Conservation (phyloP, 73 alveolate genomes). For the Tetrahymena borealis region DNA sequence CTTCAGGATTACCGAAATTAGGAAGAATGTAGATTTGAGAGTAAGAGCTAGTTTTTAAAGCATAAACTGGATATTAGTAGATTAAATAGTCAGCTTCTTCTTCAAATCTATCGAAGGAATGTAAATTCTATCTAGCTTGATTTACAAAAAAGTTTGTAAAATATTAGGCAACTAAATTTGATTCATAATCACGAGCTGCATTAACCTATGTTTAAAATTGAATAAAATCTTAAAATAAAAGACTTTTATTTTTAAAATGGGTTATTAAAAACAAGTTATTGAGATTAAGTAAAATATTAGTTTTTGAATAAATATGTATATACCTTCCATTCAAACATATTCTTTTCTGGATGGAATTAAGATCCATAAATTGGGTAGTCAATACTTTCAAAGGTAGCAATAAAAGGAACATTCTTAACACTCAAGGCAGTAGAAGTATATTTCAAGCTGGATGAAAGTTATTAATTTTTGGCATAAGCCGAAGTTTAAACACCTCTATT, state of each 20-base stretch:
- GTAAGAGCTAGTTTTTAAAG: not conserved
- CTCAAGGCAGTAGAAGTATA: not conserved
- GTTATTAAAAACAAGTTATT: too few relatives aligned
- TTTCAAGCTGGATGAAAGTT: not conserved
- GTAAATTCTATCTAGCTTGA: not conserved
- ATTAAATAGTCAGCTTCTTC: not conserved
- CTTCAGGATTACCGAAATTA: not conserved
- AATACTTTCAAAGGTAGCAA: slow-evolving; percentile 53
- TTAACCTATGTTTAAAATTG: too few relatives aligned
- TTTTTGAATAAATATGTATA: not conserved
- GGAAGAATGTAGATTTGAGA: not conserved
- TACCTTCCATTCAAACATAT: slow-evolving; percentile 31
- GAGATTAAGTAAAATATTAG: not conserved
- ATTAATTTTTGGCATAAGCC: not conserved
- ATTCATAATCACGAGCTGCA: not conserved
- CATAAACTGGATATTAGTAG: not conserved
- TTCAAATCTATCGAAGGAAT: not conserved
- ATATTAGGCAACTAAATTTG: slow-evolving; percentile 14
- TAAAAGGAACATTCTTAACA: not conserved
- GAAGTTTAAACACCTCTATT: not conserved
- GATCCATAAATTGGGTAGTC: slow-evolving; percentile 50
- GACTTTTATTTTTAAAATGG: too few relatives aligned
- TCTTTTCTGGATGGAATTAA: slow-evolving; percentile 68
- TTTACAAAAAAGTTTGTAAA: slow-evolving; percentile 5
- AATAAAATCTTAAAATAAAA: too few relatives aligned